Evolutionary conservation across 2,329 filamentous ascomycete species (phyloP), one percentile per base, ranked within the genome.

Genomic region (Emydomyces testavorans): DNA sequence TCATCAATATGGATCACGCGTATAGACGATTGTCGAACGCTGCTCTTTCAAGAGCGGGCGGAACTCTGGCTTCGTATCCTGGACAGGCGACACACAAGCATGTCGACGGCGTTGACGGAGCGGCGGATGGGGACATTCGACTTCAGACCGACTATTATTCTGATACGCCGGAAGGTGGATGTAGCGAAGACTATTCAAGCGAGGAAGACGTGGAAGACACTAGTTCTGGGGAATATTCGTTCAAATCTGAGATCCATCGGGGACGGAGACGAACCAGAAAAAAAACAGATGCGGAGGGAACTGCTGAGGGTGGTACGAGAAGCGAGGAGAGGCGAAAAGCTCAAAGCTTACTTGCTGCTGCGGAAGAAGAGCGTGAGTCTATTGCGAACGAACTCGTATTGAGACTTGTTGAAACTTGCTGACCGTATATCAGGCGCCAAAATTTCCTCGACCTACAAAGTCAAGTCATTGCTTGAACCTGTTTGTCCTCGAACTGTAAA

Each of bases 351-450:
- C 67, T 89, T 46, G 83, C 82, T 32, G 83, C 83, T 5, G 81
- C 82, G 0, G 82, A 90, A 60, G 82, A 87, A 72, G 85, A 90
- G 62, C 77, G 86, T 85, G 72, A 60, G 83, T 74, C 37, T 41
- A 2, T 34, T 10, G 10, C 29, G 24, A 7, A 2, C 8, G 4
- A 11, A 13, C 7, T 32, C 13, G 2, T 21, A 7, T 35, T 36
- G 16, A 23, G 7, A 2, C 35, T 4, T 3, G 34, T 1, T 42
- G 13, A 43, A 46, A n/a, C 13, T 43, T 37, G 23, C 50, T 60
- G 31, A 48, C 26, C 16, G 24, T 15, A 7, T 28, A 38, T 31
- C 38, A 78, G 75, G 75, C 21, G 71, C 76, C 54, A 63, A 74
- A 57, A 70, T 82, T 54, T 65, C 74, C 18, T 67, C 72, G 2